These are phyloP conservation scores for Boletus coccyginus DNA, from an alignment of 768 basidiomycete genomes.

Conservation along the genomic window DNA sequence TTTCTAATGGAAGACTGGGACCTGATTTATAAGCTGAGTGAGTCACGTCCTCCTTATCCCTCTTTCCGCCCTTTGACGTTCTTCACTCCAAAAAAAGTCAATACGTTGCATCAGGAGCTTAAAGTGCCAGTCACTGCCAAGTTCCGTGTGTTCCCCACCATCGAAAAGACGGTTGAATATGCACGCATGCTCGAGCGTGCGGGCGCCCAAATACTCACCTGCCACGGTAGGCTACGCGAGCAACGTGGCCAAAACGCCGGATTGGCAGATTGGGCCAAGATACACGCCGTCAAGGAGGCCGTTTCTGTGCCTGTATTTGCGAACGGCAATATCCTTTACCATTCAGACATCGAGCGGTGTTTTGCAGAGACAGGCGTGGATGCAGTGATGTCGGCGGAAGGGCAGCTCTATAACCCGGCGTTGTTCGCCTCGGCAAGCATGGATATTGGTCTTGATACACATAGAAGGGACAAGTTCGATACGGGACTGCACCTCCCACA, in stretches of 20 bases:
- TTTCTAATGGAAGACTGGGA: conserved; percentile 97
- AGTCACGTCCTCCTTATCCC: conserved; percentile 21
- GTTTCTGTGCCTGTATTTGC: conserved; percentile 94
- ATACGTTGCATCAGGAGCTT: conserved; percentile 79
- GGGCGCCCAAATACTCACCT: conserved; percentile 92
- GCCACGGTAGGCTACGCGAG: conserved; percentile 89
- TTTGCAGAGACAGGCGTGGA: conserved; percentile 84
- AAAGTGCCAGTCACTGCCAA: conserved; percentile 95
- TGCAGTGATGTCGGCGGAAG: conserved; percentile 94
- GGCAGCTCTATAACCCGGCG: conserved; percentile 89
- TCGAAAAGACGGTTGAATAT: conserved; percentile 89
- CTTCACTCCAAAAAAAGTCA: conserved; percentile 50
- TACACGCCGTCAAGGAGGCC: conserved; percentile 85
- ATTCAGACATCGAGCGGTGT: conserved; percentile 78
- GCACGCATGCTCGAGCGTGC: conserved; percentile 95
- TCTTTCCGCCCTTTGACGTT: background rate
- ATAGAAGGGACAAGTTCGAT: conserved; percentile 20
- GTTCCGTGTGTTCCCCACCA: conserved; percentile 84
- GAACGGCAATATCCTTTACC: conserved; percentile 92
- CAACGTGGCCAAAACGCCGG: conserved; percentile 88
- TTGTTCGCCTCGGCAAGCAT: conserved; percentile 49
- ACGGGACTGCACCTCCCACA: conserved; percentile 52
- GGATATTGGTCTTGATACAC: conserved; percentile 6
- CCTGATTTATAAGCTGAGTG: conserved; percentile 75
- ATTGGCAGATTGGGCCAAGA: conserved; percentile 86